Conservation (phyloP, 345 rosid genomes). For the Balakata baccata region DNA sequence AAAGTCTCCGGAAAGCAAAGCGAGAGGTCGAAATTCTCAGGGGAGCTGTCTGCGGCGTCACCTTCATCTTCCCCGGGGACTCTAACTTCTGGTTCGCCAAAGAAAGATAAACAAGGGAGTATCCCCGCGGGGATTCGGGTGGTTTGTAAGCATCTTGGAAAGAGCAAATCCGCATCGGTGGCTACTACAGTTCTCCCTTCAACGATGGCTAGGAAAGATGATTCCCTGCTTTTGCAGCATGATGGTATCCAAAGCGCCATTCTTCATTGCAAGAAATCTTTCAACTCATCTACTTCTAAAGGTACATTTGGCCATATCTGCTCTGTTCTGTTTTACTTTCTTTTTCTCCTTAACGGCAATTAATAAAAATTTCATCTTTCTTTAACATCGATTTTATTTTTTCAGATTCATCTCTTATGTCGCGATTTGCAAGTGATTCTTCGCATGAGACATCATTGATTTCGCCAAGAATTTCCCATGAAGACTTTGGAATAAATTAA, state of each 20-base stretch:
- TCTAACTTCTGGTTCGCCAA: slow-evolving; percentile 13
- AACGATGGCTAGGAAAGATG: slow-evolving; percentile 16
- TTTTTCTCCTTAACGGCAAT: not conserved
- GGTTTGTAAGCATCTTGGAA: slow-evolving; percentile 28
- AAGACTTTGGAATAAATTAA: not conserved
- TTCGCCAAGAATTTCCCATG: slow-evolving; percentile 18
- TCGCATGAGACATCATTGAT: slow-evolving; percentile 3
- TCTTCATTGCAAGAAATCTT: slow-evolving; percentile 34
- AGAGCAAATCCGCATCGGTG: slow-evolving; percentile 28
- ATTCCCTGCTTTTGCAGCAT: slow-evolving; percentile 24
- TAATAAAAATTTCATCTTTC: not conserved
- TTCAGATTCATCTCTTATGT: slow-evolving; percentile 22
- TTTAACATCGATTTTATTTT: not conserved
- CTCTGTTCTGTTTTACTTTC: not conserved
- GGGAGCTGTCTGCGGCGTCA: slow-evolving; percentile 29
- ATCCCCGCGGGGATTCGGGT: slow-evolving; percentile 27
- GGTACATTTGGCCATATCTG: not conserved
- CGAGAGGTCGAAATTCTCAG: slow-evolving; percentile 27
- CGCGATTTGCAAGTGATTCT: slow-evolving; percentile 20
- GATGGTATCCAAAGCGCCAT: slow-evolving; percentile 35
- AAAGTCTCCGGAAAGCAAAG: slow-evolving; percentile 40
- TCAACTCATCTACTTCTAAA: slow-evolving; percentile 22
- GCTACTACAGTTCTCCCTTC: not conserved
- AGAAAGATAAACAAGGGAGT: slow-evolving; percentile 27
- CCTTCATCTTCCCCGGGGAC: slow-evolving; percentile 46